Percentiles rank a stretch among this genome's conserved stretches.
phyloP scores from a whole-genome alignment of 495 filamentous ascomycete species.

The Talaromyces nanjingensis region DNA sequence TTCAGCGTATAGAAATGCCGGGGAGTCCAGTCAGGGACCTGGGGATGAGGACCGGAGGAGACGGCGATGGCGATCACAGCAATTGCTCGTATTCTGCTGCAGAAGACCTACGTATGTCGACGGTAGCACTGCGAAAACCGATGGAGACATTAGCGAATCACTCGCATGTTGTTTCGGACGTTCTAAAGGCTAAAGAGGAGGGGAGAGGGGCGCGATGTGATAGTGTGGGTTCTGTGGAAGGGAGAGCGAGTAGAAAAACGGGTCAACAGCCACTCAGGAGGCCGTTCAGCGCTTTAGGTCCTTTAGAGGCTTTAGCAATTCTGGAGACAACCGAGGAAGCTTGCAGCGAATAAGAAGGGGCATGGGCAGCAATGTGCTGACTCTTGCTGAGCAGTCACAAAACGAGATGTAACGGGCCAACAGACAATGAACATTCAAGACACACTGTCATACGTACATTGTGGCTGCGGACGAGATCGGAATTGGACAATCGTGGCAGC shows the following conservation, averaged over 20 bases:
- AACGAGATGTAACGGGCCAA: not conserved
- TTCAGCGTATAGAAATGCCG: not conserved
- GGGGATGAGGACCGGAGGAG: not conserved
- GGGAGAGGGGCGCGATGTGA: conserved; percentile 7
- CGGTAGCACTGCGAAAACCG: not conserved
- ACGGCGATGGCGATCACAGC: not conserved
- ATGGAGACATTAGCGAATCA: not conserved
- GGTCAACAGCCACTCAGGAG: not conserved
- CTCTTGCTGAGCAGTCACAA: not conserved
- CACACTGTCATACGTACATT: conserved; percentile 7
- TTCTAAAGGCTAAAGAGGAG: not conserved
- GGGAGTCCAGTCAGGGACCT: not conserved
- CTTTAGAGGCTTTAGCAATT: not conserved
- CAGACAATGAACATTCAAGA: not conserved
- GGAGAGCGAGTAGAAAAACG: not conserved
- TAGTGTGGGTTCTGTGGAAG: not conserved
- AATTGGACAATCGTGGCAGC: conserved; percentile 1
- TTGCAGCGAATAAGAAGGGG: not conserved
- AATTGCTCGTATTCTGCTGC: not conserved
- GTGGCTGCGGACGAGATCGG: not conserved
- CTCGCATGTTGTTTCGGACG: conserved; percentile 4
- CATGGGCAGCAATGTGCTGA: not conserved
- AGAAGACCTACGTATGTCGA: not conserved
- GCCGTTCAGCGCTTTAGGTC: not conserved
- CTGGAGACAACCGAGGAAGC: conserved; percentile 1